Base-by-base conservation (phyloP, 2,329 filamentous ascomycete species). In the Cytospora mali region DNA sequence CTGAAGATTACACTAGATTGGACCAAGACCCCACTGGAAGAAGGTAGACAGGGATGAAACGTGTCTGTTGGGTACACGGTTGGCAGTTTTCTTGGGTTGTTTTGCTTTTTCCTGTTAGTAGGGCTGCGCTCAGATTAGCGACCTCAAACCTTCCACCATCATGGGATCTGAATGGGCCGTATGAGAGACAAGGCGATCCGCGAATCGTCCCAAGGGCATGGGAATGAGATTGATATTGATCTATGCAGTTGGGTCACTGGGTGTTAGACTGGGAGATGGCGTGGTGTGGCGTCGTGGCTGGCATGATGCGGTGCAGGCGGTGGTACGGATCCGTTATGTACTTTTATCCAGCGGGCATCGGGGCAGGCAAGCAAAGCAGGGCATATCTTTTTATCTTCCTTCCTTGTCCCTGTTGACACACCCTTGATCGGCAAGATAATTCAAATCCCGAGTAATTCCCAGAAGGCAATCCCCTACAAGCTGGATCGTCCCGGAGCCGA, bases 61-160 rank as follows among this genome's bases (percentile, higher is more conserved):
- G 35, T 33, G 57, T 33, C 57, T 60, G 57, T 60, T 60, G 57
- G 57, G 33, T 35, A 14, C 3, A 14, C 33, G 33, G 33, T 35
- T 35, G 11, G 33, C 33, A 14, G 13, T 14, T 16, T 35, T 35
- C 10, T 16, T 33, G 14, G 14, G 1, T 2, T 35, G 11, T 11
- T 54, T 60, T 54, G 50, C 50, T 60, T 60, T 60, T 60, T 27
- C 57, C 53, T 50, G 35, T 50, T 53, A 46, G 50, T 60, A 60
- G 57, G 57, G 57, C 57, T 60, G 57, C 57, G 46, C 49, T 16
- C 57, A 60, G 57, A 60, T 60, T 60, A 60, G 57, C 57, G 57
- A 60, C 50, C 57, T 21, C 31, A 27, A 54, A 60, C 57, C 50
- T 53, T 48, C 50, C 57, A 31, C 53, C 50, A 54, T 27, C 57